Evolutionary conservation across 1,139 yeast species (phyloP).

Genomic region (Candida pseudoviswanathii): DNA sequence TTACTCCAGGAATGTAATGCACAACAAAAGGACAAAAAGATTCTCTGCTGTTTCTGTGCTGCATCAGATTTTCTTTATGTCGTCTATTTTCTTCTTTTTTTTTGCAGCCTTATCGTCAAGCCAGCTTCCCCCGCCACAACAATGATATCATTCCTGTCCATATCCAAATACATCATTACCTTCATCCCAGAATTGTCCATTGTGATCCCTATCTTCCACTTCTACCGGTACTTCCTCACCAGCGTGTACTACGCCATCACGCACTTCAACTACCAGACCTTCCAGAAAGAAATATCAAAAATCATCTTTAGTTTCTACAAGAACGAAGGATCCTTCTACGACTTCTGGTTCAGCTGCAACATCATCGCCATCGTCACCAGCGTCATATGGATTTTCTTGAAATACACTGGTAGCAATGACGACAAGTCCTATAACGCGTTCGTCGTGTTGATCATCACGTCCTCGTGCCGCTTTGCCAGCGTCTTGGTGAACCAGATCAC

Average conservation of each 20-base stretch:
- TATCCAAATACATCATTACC: not conserved
- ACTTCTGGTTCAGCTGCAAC: conserved; percentile 14
- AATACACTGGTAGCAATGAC: not conserved
- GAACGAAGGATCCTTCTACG: conserved; percentile 12
- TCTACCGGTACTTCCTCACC: conserved; percentile 6
- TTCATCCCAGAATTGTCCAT: conserved; percentile 8
- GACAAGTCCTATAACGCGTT: conserved; percentile 12
- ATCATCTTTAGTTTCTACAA: conserved; percentile 6
- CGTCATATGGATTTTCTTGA: conserved; percentile 10
- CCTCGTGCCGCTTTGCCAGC: conserved; percentile 8
- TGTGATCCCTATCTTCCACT: conserved; percentile 4
- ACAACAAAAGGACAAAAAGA: not conserved
- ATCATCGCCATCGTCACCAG: conserved; percentile 10
- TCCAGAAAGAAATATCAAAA: conserved; percentile 2
- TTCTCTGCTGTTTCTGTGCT: not conserved
- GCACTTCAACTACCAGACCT: not conserved
- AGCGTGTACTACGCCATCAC: not conserved
- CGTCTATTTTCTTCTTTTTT: not conserved
- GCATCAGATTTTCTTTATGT: not conserved
- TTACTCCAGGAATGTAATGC: not conserved
- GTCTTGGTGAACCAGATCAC: conserved; percentile 8
- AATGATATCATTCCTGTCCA: conserved; percentile 7
- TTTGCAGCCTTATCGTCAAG: conserved; percentile 4
- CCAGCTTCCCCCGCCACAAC: not conserved
- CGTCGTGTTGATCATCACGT: conserved; percentile 6